These are phyloP conservation scores for Pleurotus pulmonarius DNA, from an alignment of 768 basidiomycete genomes.

Conservation along the genomic window DNA sequence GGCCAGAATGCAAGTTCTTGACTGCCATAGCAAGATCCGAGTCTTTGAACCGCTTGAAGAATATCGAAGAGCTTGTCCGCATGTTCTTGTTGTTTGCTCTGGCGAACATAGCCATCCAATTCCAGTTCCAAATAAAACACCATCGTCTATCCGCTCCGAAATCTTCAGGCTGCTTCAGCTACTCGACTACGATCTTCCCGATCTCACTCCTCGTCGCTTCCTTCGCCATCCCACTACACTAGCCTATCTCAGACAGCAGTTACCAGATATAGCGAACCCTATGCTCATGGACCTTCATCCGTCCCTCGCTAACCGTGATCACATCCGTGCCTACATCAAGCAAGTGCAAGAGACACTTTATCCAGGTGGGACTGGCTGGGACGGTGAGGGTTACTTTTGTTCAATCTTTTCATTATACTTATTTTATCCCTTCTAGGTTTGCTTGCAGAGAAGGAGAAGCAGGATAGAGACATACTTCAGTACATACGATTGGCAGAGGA, in stretches of 20 bases:
- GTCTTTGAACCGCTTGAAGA: slow-evolving; percentile 13
- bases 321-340: slow-evolving; percentile 17
- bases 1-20: slow-evolving; percentile 8
- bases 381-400: slow-evolving; percentile 9
- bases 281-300: slow-evolving; percentile 20
- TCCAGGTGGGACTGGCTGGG: slow-evolving; percentile 19
- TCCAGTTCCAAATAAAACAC: slow-evolving; percentile 18
- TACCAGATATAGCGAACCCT: slow-evolving; percentile 12
- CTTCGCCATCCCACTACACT: slow-evolving; percentile 16
- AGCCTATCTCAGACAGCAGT: slow-evolving; percentile 8
- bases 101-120: slow-evolving; percentile 17
- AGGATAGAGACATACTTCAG: too few species aligned
- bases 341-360: slow-evolving; percentile 8
- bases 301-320: slow-evolving; percentile 20
- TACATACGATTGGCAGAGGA: too few species aligned
- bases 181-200: slow-evolving; percentile 14
- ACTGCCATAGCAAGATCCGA: slow-evolving; percentile 8
- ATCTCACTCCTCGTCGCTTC: slow-evolving; percentile 20
- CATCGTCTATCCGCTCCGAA: slow-evolving; percentile 5
- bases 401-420: too few species aligned
- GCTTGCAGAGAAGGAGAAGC: too few species aligned
- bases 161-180: slow-evolving; percentile 10
- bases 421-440: too few species aligned
- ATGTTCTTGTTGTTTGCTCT: slow-evolving; percentile 8
- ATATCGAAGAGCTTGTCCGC: slow-evolving; percentile 10